phyloP scores from a whole-genome alignment of 805 yeast species.

The Candida methanosorbosa region DNA sequence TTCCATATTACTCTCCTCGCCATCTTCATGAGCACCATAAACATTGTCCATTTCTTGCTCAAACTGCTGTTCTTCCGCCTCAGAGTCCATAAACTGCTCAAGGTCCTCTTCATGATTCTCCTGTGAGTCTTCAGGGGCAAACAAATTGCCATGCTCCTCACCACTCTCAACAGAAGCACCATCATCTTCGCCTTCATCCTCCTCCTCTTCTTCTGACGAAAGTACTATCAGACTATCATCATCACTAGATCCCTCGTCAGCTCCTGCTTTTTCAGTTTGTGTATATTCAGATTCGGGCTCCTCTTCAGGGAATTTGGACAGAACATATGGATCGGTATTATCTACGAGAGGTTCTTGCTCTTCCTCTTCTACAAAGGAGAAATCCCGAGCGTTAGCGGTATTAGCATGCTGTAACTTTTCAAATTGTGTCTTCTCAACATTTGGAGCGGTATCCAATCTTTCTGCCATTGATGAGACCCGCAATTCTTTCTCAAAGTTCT shows the following conservation, averaged over 20 bases:
- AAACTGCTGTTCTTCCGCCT: constrained; percentile 4
- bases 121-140: constrained; percentile 1
- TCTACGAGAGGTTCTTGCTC: constrained; percentile 10
- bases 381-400: too few species aligned
- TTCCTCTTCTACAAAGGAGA: constrained; percentile 11
- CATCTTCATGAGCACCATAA: constrained; percentile 1
- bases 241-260: too few species aligned
- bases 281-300: too few species aligned
- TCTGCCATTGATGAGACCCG: too few species aligned
- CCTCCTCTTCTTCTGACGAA: constrained; percentile 3
- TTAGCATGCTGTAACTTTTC: too few species aligned
- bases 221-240: constrained; percentile 4
- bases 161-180: not conserved
- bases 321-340: constrained; percentile 3
- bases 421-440: too few species aligned
- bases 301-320: too few species aligned
- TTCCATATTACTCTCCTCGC: too few species aligned
- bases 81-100: constrained; percentile 1
- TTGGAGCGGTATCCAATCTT: too few species aligned
- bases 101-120: not conserved
- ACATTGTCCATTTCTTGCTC: constrained; percentile 5
- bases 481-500: constrained; percentile 25
- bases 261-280: too few species aligned
- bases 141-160: not conserved
- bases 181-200: constrained; percentile 1